Evolutionary conservation across 2,329 filamentous ascomycete genomes (phyloP).

Genomic region (Aspergillus piperis): DNA sequence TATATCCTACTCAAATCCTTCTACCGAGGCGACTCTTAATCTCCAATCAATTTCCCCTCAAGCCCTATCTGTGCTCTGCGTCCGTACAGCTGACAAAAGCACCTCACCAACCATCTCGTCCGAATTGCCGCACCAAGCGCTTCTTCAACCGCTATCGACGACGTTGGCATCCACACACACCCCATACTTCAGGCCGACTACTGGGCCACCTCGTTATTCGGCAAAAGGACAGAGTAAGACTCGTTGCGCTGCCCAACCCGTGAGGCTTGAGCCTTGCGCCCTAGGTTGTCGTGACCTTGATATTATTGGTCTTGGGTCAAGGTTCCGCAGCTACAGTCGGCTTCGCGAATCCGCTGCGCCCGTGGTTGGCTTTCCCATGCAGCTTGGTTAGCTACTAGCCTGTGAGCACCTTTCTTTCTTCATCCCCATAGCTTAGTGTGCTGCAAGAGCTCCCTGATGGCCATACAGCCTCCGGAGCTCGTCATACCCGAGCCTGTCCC

Average conservation of each 20-base stretch:
- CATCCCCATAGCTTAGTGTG: slow-evolving; percentile 16
- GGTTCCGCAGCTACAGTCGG: slow-evolving; percentile 7
- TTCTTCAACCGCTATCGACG: slow-evolving; percentile 12
- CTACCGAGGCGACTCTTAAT: background rate
- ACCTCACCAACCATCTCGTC: slow-evolving; percentile 7
- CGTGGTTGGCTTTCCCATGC: slow-evolving; percentile 13
- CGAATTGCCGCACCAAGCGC: slow-evolving; percentile 19
- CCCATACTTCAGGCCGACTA: slow-evolving; percentile 4
- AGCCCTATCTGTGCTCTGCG: background rate
- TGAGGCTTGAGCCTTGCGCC: slow-evolving; percentile 39
- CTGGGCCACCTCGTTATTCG: slow-evolving; percentile 9
- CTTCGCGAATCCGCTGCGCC: slow-evolving; percentile 10
- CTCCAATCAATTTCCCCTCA: background rate
- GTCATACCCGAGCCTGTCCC: background rate
- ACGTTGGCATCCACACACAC: background rate
- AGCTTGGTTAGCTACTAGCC: slow-evolving; percentile 17
- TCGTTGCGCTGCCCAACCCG: slow-evolving; percentile 39
- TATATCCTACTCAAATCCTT: background rate
- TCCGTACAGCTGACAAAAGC: background rate
- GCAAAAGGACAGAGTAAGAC: slow-evolving; percentile 12
- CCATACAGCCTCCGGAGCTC: slow-evolving; percentile 7
- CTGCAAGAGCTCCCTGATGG: slow-evolving; percentile 17
- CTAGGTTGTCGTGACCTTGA: slow-evolving; percentile 6
- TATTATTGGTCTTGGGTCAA: slow-evolving; percentile 8
- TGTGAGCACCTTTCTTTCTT: slow-evolving; percentile 22